Percentiles rank a stretch among this genome's conserved stretches.
Conservation (phyloP, 2,329 filamentous ascomycete genomes). For the Aspergillus latus region DNA sequence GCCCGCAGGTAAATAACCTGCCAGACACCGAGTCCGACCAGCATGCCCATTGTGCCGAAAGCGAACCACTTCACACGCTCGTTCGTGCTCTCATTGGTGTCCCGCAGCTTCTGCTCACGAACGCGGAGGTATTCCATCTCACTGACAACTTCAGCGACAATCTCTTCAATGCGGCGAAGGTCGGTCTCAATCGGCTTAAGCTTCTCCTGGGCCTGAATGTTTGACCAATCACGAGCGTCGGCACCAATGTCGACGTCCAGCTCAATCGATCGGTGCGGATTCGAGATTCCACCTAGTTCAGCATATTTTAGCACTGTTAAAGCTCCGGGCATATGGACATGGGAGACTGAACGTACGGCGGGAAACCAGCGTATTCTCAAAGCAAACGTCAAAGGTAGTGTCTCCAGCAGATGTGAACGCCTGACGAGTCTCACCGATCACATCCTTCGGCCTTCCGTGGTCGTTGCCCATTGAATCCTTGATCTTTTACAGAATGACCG, state of each 20-base stretch:
- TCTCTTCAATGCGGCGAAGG: conserved; percentile 86
- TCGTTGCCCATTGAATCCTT: conserved; percentile 94
- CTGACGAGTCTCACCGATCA: conserved; percentile 86
- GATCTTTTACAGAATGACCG: conserved; percentile 61
- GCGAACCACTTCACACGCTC: conserved; percentile 99
- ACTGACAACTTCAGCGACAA: conserved; percentile 79
- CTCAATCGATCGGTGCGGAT: conserved; percentile 71
- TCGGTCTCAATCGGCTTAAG: conserved; percentile 96
- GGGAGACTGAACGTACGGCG: conserved; percentile 57
- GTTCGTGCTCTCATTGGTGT: conserved; percentile 99
- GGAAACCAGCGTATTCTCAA: conserved; percentile 74
- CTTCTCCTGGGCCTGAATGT: conserved; percentile 94
- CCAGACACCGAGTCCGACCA: conserved; percentile 88
- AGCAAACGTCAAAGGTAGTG: conserved; percentile 93
- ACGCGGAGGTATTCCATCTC: conserved; percentile 95
- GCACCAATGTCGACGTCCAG: conserved; percentile 95
- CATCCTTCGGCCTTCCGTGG: conserved; percentile 86
- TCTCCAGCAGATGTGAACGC: conserved; percentile 92
- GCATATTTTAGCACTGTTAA: conserved; percentile 3
- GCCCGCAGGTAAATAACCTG: conserved; percentile 96
- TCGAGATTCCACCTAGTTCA: conserved; percentile 38
- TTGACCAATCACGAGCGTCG: conserved; percentile 97
- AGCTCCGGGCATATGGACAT: neutral
- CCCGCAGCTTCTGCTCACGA: conserved; percentile 90
- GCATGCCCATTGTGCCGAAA: conserved; percentile 85